A percentile compares a stretch with the other conserved stretches of the same genome.
phyloP scores from a whole-genome alignment of 1,284 basidiomycete genomes.

The Microbotryomycetes sp. region DNA sequence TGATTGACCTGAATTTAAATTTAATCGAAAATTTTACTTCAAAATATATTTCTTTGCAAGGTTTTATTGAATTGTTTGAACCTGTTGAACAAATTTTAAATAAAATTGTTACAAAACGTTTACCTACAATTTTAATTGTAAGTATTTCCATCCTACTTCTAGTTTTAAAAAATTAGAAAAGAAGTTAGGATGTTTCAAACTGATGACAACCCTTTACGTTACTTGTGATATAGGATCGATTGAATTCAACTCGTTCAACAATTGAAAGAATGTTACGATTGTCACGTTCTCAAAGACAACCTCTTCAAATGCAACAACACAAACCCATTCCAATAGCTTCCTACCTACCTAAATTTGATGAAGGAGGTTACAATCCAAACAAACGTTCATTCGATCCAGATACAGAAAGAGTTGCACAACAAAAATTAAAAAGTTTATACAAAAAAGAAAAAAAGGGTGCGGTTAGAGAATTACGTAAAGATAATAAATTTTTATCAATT shows the following conservation, averaged over 20 bases:
- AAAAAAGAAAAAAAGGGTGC: conserved; percentile 97
- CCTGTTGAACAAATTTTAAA: conserved; percentile 60
- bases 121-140: conserved; percentile 57
- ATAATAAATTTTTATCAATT: conserved; percentile 83
- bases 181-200: too few species aligned
- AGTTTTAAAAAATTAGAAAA: too few species aligned
- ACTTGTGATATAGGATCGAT: too few species aligned
- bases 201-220: too few species aligned
- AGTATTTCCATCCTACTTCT: conserved; percentile 29
- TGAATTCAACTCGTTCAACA: conserved; percentile 46
- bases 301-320: conserved; percentile 83
- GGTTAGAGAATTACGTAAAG: conserved; percentile 91
- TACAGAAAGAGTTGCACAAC: conserved; percentile 75
- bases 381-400: conserved; percentile 90
- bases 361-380: conserved; percentile 64
- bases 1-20: conserved; percentile 57
- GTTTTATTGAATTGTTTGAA: conserved; percentile 74
- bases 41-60: conserved; percentile 67
- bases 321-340: conserved; percentile 93
- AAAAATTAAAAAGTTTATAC: conserved; percentile 81
- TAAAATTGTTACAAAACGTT: conserved; percentile 49
- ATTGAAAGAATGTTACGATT: conserved; percentile 64
- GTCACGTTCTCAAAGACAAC: conserved; percentile 62
- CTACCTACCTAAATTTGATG: conserved; percentile 90
- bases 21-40: conserved; percentile 63